A percentile compares a stretch with the other conserved stretches of the same genome.
Conservation (phyloP, 176 grass and related monocot species). For the Triticum aestivum region DNA sequence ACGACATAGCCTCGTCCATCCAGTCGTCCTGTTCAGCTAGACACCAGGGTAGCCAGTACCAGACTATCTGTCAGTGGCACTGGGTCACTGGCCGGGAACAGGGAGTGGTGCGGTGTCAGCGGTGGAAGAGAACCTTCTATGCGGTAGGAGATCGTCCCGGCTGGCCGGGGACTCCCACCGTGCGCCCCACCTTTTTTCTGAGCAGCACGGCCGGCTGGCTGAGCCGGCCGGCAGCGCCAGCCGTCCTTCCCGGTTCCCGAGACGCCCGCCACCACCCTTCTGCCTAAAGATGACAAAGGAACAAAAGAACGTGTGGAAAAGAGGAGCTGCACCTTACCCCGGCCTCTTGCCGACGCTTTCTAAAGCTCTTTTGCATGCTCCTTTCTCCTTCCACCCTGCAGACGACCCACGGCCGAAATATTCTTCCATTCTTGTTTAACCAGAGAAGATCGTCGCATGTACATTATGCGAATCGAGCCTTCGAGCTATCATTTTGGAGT, state of each 20-base stretch:
- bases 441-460: not conserved
- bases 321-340: constrained; percentile 40
- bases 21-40: not conserved
- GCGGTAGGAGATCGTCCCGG: not conserved
- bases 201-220: not conserved
- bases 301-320: constrained; percentile 42
- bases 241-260: constrained; percentile 30
- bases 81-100: not conserved
- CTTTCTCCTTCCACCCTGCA: constrained; percentile 14
- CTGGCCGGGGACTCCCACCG: not conserved
- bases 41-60: not conserved
- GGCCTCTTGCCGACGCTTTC: constrained; percentile 2
- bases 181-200: constrained; percentile 10
- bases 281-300: constrained; percentile 44
- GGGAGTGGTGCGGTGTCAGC: constrained; percentile 1
- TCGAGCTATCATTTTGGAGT: not conserved
- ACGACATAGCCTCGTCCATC: not conserved
- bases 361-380: not conserved
- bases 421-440: constrained; percentile 11
- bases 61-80: not conserved
- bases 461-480: not conserved
- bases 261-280: constrained; percentile 20
- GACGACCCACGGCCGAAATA: not conserved
- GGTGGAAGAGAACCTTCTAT: constrained; percentile 24
- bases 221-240: not conserved